Conservation (phyloP, 257 asterid genomes). For the Solanum chilense region DNA sequence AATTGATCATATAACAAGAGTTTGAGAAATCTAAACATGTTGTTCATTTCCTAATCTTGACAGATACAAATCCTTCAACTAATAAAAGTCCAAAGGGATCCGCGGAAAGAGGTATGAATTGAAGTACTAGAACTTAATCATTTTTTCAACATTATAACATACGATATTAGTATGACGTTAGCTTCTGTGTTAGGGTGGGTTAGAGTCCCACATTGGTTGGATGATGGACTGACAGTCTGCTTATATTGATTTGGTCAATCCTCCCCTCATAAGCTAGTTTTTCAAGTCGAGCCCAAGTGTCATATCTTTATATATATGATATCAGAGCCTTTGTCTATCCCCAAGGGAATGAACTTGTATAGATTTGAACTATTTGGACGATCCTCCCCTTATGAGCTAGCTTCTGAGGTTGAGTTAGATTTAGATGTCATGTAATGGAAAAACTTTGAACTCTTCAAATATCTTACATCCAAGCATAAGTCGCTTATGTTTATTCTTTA, state of each 20-base stretch:
- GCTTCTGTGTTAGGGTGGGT: not conserved
- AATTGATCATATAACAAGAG: not conserved
- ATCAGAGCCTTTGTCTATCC: not conserved
- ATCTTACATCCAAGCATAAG: not conserved
- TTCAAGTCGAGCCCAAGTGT: not conserved
- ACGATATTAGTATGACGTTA: not conserved
- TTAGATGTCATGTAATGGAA: not conserved
- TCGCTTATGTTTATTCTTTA: not conserved
- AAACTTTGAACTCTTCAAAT: no score
- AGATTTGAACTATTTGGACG: not conserved
- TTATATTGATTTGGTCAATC: not conserved
- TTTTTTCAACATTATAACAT: not conserved
- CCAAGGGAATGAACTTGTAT: not conserved
- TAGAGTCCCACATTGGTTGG: not conserved
- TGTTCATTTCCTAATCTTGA: not conserved
- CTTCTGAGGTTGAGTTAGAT: not conserved
- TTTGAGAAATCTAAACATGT: not conserved
- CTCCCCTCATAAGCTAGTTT: not conserved
- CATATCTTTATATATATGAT: no score
- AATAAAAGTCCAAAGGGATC: constrained; percentile 52
- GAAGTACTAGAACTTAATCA: not conserved
- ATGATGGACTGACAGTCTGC: not conserved
- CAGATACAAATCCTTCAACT: constrained; percentile 32
- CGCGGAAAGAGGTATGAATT: constrained; percentile 52
- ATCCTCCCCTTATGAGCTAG: not conserved